Evolutionary conservation across 805 yeast species (phyloP).

Genomic region (Teunomyces aglyptinius): DNA sequence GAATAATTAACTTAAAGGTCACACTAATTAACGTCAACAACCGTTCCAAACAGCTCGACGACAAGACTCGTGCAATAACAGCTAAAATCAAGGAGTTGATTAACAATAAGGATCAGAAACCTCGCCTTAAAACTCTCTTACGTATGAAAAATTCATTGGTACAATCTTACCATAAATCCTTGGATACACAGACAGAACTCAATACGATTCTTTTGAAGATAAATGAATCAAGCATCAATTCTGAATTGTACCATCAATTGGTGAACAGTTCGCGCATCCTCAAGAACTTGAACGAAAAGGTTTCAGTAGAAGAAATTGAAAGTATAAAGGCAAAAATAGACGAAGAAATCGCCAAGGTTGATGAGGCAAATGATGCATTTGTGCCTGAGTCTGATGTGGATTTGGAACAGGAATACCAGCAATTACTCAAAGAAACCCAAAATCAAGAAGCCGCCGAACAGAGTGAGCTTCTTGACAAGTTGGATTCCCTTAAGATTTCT

Average conservation of each 20-base stretch:
- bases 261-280: constrained; percentile 25
- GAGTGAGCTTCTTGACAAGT: background rate
- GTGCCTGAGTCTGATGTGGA: constrained; percentile 19
- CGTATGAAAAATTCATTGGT: constrained; percentile 13
- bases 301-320: constrained; percentile 27
- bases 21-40: constrained; percentile 17
- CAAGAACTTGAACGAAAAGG: constrained; percentile 24
- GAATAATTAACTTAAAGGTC: constrained; percentile 26
- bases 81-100: constrained; percentile 14
- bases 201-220: constrained; percentile 27
- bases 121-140: constrained; percentile 18
- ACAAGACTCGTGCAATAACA: constrained; percentile 17
- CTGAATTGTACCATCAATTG: constrained; percentile 23
- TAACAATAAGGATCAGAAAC: constrained; percentile 14
- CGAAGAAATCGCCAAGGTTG: constrained; percentile 26
- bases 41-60: constrained; percentile 18
- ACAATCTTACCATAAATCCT: constrained; percentile 18
- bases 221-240: constrained; percentile 34
- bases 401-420: constrained; percentile 29
- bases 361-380: constrained; percentile 28
- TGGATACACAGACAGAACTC: constrained; percentile 20
- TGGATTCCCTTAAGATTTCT: background rate
- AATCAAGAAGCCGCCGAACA: background rate
- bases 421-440: constrained; percentile 16
- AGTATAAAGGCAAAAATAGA: constrained; percentile 26